Percentiles rank a stretch among this genome's conserved stretches.
phyloP scores from a whole-genome alignment of 192 early-diverging fungal genomes.

The Rhizophagus sp. region DNA sequence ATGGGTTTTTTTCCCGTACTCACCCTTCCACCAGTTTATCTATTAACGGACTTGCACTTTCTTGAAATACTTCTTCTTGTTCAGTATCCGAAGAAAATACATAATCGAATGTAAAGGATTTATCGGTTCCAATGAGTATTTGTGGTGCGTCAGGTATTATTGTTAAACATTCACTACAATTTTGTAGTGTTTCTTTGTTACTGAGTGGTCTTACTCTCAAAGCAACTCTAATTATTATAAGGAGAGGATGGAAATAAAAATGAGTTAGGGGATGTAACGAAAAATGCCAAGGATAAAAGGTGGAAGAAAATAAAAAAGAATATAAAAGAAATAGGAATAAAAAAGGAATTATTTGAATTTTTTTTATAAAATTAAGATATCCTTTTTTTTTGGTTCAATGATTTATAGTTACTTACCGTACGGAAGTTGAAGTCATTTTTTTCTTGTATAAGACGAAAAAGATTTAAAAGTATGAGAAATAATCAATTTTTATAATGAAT shows the following conservation, averaged over 20 bases:
- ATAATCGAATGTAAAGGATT: constrained; percentile 71
- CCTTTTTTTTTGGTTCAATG: too few relatives aligned
- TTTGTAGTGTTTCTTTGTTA: constrained; percentile 68
- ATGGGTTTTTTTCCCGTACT: neutral
- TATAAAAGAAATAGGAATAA: too few relatives aligned
- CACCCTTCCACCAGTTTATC: constrained; percentile 75
- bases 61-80: constrained; percentile 61
- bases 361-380: too few relatives aligned
- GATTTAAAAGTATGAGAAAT: too few relatives aligned
- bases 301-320: neutral
- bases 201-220: constrained; percentile 79
- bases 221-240: constrained; percentile 49
- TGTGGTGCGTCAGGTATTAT: constrained; percentile 63
- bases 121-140: constrained; percentile 62
- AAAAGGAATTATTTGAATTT: too few relatives aligned
- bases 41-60: constrained; percentile 60
- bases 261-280: neutral
- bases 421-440: too few relatives aligned
- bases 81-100: constrained; percentile 58
- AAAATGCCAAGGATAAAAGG: neutral
- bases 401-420: too few relatives aligned
- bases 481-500: neutral
- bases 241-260: neutral
- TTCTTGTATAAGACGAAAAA: too few relatives aligned
- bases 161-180: constrained; percentile 60